Percentiles rank a stretch among this genome's conserved stretches.
Conservation (phyloP, 768 basidiomycete genomes). For the Boletales sp. region DNA sequence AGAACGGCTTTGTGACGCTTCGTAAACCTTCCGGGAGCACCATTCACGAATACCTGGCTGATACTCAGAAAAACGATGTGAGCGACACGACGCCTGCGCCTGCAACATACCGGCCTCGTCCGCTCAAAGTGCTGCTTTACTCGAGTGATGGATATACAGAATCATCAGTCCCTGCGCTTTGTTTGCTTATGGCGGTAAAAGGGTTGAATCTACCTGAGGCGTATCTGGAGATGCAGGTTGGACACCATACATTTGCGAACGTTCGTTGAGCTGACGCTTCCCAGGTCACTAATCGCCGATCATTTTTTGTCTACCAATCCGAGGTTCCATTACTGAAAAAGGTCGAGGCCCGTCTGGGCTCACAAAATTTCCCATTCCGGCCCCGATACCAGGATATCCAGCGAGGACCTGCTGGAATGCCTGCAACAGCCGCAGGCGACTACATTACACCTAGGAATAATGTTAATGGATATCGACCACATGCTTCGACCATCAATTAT, state of each 20-base stretch:
- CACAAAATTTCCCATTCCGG: slow-evolving; percentile 15
- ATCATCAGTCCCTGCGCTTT: slow-evolving; percentile 81
- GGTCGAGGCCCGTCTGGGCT: slow-evolving; percentile 55
- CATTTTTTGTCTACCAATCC: slow-evolving; percentile 88
- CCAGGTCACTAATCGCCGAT: slow-evolving; percentile 61
- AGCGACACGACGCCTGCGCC: slow-evolving; percentile 7
- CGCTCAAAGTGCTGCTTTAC: slow-evolving; percentile 75
- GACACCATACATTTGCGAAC: not conserved
- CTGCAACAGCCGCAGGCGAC: slow-evolving; percentile 3
- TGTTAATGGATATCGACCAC: slow-evolving; percentile 19
- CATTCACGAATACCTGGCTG: slow-evolving; percentile 16
- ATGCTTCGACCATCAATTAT: slow-evolving; percentile 18
- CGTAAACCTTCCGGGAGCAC: slow-evolving; percentile 1
- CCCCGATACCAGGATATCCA: slow-evolving; percentile 26
- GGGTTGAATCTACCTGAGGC: slow-evolving; percentile 77
- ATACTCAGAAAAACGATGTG: slow-evolving; percentile 10
- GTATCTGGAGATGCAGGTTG: slow-evolving; percentile 80
- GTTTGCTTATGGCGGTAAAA: slow-evolving; percentile 78
- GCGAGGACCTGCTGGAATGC: slow-evolving; percentile 11
- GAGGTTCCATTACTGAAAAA: slow-evolving; percentile 73
- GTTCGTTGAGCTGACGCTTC: not conserved
- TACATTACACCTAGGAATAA: slow-evolving; percentile 9
- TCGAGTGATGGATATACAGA: slow-evolving; percentile 92
- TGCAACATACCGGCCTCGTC: slow-evolving; percentile 45
- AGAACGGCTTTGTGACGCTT: slow-evolving; percentile 19